Percentiles rank a stretch among this genome's conserved stretches.
Conservation (phyloP, 257 asterid genomes). For the Paraleonurus japonicus region DNA sequence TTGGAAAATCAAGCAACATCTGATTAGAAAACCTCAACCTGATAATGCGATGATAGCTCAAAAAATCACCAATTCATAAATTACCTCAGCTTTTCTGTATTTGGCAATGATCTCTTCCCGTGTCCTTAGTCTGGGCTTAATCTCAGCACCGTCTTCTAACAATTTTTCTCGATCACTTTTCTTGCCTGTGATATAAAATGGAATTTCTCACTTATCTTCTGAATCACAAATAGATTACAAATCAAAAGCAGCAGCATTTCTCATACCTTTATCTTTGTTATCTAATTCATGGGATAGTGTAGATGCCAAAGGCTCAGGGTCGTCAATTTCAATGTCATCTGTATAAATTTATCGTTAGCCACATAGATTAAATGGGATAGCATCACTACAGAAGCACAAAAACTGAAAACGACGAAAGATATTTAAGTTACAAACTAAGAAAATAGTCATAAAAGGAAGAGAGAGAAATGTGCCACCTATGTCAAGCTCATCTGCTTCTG, state of each 20-base stretch:
- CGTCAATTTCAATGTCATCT: slow-evolving; percentile 91
- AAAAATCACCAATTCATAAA: slow-evolving; percentile 23
- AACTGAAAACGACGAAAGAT: background rate
- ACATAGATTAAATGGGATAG: slow-evolving; percentile 22
- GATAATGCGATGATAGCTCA: slow-evolving; percentile 9
- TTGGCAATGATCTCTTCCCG: slow-evolving; percentile 81
- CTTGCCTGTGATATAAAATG: slow-evolving; percentile 40
- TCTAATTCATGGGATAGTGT: slow-evolving; percentile 45
- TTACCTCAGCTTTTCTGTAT: slow-evolving; percentile 81
- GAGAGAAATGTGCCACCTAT: slow-evolving; percentile 50
- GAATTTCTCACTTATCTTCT: slow-evolving; percentile 16
- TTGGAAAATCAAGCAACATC: slow-evolving; percentile 13
- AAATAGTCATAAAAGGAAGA: background rate
- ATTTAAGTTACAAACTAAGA: background rate
- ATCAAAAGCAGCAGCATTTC: slow-evolving; percentile 14
- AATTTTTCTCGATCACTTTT: slow-evolving; percentile 58
- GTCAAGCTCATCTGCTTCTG: slow-evolving; percentile 57
- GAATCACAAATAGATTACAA: slow-evolving; percentile 14
- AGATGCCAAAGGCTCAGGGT: slow-evolving; percentile 48
- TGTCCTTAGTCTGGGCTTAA: slow-evolving; percentile 66
- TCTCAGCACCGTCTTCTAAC: slow-evolving; percentile 46
- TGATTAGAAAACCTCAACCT: slow-evolving; percentile 12
- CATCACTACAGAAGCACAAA: slow-evolving; percentile 15
- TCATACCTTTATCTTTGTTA: slow-evolving; percentile 44
- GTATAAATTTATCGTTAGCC: slow-evolving; percentile 29